These are phyloP conservation scores for Aspergillus pseudoglaucus DNA, from an alignment of 2,329 filamentous ascomycete species.

Conservation along the genomic window DNA sequence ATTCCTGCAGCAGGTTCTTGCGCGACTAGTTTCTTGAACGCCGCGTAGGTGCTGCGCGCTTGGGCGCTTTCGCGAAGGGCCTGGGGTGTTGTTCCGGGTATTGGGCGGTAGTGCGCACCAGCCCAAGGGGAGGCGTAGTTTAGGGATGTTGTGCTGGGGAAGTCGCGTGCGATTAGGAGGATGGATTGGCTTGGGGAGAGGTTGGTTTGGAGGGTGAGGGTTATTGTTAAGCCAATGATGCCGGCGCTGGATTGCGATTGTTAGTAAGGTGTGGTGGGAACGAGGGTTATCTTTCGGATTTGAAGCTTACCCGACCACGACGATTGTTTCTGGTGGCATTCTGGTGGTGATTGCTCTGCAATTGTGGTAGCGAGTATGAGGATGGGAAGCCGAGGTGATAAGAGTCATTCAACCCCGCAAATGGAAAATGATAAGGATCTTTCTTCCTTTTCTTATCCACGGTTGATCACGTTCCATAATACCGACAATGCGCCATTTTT, in stretches of 20 bases:
- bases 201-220: slow-evolving; percentile 27
- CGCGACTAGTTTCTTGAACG: slow-evolving; percentile 30
- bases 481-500: neutral
- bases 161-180: slow-evolving; percentile 35
- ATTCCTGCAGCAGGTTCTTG: slow-evolving; percentile 33
- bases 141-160: slow-evolving; percentile 33
- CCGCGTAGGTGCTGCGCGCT: slow-evolving; percentile 32
- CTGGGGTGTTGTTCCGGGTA: slow-evolving; percentile 34
- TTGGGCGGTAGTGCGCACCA: slow-evolving; percentile 43
- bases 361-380: neutral
- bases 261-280: slow-evolving; percentile 1
- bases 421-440: neutral
- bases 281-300: too few species aligned
- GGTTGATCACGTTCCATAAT: neutral
- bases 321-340: slow-evolving; percentile 28
- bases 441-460: neutral
- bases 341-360: neutral
- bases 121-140: slow-evolving; percentile 44
- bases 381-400: neutral
- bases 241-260: slow-evolving; percentile 28
- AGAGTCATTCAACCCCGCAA: neutral
- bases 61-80: slow-evolving; percentile 29
- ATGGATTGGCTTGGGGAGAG: slow-evolving; percentile 23
- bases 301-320: slow-evolving; percentile 29
- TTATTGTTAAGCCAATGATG: slow-evolving; percentile 34